Evolutionary conservation across 306 rosid genomes (phyloP), one percentile per base, ranked within the genome.

Genomic region (Lagenaria siceraria): DNA sequence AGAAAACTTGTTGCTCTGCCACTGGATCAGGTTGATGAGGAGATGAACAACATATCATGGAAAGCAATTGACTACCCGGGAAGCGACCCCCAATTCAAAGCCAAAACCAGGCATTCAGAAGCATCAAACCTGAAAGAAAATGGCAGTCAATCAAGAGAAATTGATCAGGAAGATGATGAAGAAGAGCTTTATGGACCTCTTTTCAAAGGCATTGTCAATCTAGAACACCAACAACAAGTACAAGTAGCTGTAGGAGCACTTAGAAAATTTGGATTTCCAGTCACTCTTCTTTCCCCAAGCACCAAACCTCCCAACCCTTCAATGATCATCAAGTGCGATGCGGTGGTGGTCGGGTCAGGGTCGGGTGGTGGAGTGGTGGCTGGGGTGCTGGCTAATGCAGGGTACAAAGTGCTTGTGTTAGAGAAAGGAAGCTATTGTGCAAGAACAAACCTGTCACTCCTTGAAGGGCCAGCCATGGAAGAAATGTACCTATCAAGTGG

Each of bases 321-420:
- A 66, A 65, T 92, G 24, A 84, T 81, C 15, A 85, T 89, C 72
- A 80, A 69, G 81, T 90, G 98, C 54, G 98, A 93, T 48, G 96
- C 86, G 0, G 91, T 90, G 21, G 91, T 93, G 1, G 84, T 90
- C 65, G 98, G 98, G 75, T 89, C 98, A 1, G 96, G 98, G 63
- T 90, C 95, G 2, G 96, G 98, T 6, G 98, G 98, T 1, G 91
- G 94, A 0, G 87, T 93, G 7, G 81, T 84, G 22, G 94, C 96
- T 9, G 95, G 98, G 2, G 92, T 87, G 54, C 84, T 93, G 2
- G 94, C 96, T 0, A 83, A 79, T 59, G 98, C 95, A 0, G 96
- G 93, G 35, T 88, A 88, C 84, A 92, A 84, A 82, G 97, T 90
- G 54, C 59, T 90, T 74, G 96, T 90, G 10, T 80, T 92, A 78